Base-by-base conservation (phyloP, 2,329 filamentous ascomycete genomes). In the Fusarium floridanum region DNA sequence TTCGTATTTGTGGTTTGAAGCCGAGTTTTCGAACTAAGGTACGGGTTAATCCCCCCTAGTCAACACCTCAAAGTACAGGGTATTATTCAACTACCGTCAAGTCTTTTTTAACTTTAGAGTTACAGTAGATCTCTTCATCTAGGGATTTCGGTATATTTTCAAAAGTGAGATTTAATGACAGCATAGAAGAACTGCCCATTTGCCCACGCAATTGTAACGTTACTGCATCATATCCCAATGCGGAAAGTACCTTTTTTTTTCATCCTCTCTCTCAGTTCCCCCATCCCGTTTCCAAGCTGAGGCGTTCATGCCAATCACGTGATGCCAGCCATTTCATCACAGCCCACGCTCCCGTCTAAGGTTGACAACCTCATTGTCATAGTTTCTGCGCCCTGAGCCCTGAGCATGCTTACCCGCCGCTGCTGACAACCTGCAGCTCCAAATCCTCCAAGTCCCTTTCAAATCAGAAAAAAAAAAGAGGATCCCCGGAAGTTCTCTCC, bases 331-430 rank as follows among this genome's bases (percentile, higher is more conserved):
- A 53, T 32, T 32, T 53, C 48, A 53, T 32, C 43, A 55, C 55
- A 50, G 43, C 56, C 48, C 48, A 53, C 48, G 17, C 48, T 53
- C 48, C 27, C 48, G 27, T 32, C 48, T n/a, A 12, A 12, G 32
- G 11, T 34, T 6, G 48, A 53, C 48, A 53, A 32, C 48, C 48
- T 53, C 48, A 45, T 22, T 45, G 20, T 22, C 41, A n/a, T 20
- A 53, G 48, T 53, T 34, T 34, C 48, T 32, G 27, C 48, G 48
- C 48, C 48, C 48, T 53, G 48, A 53, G 48, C 48, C 48, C 27
- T 53, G 48, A 53, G 48, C 48, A 53, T 68, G 61, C 53, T 61
- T 45, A 67, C 65, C 61, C 48, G 61, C 68, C 59, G 53, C 61
- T 57, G 59, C 59, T 61, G 14, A 22, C 45, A 36, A 43, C 22